Conservation (phyloP, 225 moss, liverwort and hornwort species). For the Physcomitrium patens region DNA sequence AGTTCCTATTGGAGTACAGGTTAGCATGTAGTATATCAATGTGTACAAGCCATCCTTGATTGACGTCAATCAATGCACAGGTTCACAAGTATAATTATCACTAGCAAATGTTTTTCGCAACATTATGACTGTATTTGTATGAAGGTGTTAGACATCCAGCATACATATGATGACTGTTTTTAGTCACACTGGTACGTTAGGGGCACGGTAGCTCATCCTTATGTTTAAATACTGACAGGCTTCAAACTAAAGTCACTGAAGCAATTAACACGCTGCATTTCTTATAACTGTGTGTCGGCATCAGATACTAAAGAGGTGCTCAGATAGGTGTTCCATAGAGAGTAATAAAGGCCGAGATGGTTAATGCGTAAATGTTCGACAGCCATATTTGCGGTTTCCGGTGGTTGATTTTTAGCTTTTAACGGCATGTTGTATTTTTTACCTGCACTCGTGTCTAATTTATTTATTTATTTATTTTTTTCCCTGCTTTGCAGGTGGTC, state of each 20-base stretch:
- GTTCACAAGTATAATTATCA: too few species aligned
- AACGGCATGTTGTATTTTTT: neutral
- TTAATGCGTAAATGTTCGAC: constrained; percentile 3
- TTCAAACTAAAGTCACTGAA: constrained; percentile 13
- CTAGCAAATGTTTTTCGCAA: too few species aligned
- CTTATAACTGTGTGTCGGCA: constrained; percentile 1
- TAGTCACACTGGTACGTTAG: constrained; percentile 1
- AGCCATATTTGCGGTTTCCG: neutral
- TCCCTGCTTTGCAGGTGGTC: constrained; percentile 60
- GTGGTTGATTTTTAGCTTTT: neutral
- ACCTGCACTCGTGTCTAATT: constrained; percentile 12
- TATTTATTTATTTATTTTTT: too few species aligned
- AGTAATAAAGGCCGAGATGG: neutral
- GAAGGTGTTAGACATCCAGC: neutral
- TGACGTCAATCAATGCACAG: too few species aligned
- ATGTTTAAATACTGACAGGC: neutral
- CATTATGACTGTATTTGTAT: too few species aligned
- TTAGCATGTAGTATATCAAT: constrained; percentile 16
- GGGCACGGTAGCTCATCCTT: neutral
- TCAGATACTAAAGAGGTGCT: neutral
- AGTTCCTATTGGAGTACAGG: constrained; percentile 92
- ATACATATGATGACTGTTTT: neutral
- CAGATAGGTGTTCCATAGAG: neutral
- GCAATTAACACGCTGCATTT: constrained; percentile 8
- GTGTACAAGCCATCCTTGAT: neutral